Percentiles rank a stretch among this genome's conserved stretches.
Conservation (phyloP, 345 rosid genomes). For the Sisymbrium irio region DNA sequence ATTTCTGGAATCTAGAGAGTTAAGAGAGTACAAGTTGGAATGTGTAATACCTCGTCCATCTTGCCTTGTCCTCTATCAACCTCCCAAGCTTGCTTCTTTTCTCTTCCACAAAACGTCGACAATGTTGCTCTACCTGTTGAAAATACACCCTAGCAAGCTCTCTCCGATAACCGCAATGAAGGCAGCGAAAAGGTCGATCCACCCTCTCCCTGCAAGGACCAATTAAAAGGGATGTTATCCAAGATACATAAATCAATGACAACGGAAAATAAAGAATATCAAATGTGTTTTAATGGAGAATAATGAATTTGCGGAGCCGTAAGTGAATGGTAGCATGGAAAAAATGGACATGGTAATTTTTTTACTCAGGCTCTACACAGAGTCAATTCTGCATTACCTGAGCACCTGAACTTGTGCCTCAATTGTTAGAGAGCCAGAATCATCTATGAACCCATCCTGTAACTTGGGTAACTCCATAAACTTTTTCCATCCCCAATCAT, state of each 20-base stretch:
- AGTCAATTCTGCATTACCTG: slow-evolving; percentile 46
- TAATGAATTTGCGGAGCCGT: not conserved
- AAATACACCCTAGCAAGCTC: slow-evolving; percentile 94
- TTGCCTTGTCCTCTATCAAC: slow-evolving; percentile 82
- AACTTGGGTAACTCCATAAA: slow-evolving; percentile 93
- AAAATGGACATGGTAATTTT: not conserved
- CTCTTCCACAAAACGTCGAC: slow-evolving; percentile 92
- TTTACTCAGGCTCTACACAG: not conserved
- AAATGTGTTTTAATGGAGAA: not conserved
- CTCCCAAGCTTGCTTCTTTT: slow-evolving; percentile 76
- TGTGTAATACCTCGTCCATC: slow-evolving; percentile 80
- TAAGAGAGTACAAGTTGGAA: slow-evolving; percentile 1
- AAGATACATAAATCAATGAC: slow-evolving; percentile 1
- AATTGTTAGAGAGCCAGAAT: slow-evolving; percentile 76
- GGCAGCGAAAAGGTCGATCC: slow-evolving; percentile 96
- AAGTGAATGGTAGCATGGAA: not conserved
- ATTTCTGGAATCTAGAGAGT: slow-evolving; percentile 5
- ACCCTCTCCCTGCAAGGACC: slow-evolving; percentile 70
- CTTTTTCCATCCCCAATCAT: slow-evolving; percentile 99
- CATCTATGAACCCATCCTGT: slow-evolving; percentile 84
- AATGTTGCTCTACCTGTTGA: slow-evolving; percentile 84
- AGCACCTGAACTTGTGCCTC: slow-evolving; percentile 98
- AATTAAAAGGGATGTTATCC: not conserved
- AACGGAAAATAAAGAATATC: not conserved
- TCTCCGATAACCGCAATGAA: slow-evolving; percentile 83